Conservation (phyloP, 2,329 filamentous ascomycete species). For the Xylariaceae sp. region DNA sequence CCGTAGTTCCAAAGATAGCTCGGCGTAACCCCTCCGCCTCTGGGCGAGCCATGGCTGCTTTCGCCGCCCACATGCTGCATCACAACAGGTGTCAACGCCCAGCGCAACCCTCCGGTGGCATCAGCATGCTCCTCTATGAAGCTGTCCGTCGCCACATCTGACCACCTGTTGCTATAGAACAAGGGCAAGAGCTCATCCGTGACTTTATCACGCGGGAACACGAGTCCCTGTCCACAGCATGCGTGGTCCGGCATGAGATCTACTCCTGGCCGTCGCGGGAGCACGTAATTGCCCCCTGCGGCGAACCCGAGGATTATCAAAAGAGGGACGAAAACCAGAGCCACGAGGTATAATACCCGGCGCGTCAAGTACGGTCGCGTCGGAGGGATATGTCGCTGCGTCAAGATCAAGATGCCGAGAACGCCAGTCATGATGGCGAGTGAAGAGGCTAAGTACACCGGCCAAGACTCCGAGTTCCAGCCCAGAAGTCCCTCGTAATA, state of each 20-base stretch:
- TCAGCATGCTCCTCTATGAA: conserved; percentile 29
- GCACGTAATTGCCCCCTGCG: conserved; percentile 25
- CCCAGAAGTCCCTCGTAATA: conserved; percentile 30
- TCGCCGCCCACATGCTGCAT: conserved; percentile 31
- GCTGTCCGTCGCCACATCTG: conserved; percentile 25
- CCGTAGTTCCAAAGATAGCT: conserved; percentile 21
- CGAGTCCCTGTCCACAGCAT: conserved; percentile 31
- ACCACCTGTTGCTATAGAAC: conserved; percentile 18
- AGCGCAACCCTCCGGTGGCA: conserved; percentile 19
- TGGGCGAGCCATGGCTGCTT: conserved; percentile 26
- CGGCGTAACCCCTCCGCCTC: conserved; percentile 16
- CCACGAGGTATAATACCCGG: conserved; percentile 15
- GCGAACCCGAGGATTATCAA: conserved; percentile 27
- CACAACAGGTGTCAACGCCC: conserved; percentile 29
- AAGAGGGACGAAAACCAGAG: conserved; percentile 24
- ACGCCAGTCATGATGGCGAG: conserved; percentile 4
- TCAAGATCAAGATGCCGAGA: not conserved
- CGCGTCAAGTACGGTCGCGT: conserved; percentile 18
- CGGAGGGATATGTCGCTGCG: conserved; percentile 13
- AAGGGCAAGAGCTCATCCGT: conserved; percentile 23
- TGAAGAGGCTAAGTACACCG: conserved; percentile 20
- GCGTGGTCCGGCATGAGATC: conserved; percentile 26
- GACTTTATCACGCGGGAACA: conserved; percentile 26
- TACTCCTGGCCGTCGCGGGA: conserved; percentile 23
- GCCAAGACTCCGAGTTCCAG: conserved; percentile 31